Conservation (phyloP, 441 rosid species). For the Euphorbia schlechtendalii region DNA sequence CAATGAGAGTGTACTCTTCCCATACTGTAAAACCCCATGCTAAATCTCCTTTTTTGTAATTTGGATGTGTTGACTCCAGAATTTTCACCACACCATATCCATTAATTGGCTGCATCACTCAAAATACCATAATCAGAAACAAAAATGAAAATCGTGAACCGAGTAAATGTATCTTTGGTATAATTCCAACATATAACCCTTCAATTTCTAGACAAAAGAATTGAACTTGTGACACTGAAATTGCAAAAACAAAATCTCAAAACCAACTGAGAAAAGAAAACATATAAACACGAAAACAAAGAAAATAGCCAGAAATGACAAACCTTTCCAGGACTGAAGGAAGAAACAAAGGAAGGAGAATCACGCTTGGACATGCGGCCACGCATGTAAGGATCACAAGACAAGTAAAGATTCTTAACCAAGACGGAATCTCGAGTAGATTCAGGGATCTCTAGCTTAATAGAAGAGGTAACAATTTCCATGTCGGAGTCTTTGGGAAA, state of each 20-base stretch:
- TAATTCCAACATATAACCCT: too few species aligned
- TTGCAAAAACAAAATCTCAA: neutral
- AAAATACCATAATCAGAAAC: too few species aligned
- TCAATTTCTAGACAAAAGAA: too few species aligned
- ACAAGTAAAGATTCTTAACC: constrained; percentile 57
- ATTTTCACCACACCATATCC: constrained; percentile 70
- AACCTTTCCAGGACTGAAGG: constrained; percentile 59
- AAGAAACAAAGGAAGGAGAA: constrained; percentile 28
- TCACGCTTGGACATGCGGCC: constrained; percentile 34
- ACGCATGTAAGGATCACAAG: constrained; percentile 70
- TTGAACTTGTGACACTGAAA: too few species aligned
- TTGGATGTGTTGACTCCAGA: constrained; percentile 54
- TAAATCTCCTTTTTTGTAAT: constrained; percentile 57
- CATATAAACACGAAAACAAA: neutral
- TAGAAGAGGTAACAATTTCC: constrained; percentile 22
- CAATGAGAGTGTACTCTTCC: constrained; percentile 74
- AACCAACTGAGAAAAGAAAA: neutral
- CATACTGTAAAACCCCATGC: constrained; percentile 53
- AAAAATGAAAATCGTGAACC: too few species aligned
- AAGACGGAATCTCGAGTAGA: constrained; percentile 32
- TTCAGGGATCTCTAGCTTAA: constrained; percentile 31
- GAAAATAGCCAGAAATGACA: neutral
- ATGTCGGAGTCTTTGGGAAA: constrained; percentile 41
- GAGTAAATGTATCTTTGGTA: too few species aligned
- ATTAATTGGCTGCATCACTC: constrained; percentile 47